Conservation (phyloP, 371 early-diverging fungal genomes). For the Mucor irregularis region DNA sequence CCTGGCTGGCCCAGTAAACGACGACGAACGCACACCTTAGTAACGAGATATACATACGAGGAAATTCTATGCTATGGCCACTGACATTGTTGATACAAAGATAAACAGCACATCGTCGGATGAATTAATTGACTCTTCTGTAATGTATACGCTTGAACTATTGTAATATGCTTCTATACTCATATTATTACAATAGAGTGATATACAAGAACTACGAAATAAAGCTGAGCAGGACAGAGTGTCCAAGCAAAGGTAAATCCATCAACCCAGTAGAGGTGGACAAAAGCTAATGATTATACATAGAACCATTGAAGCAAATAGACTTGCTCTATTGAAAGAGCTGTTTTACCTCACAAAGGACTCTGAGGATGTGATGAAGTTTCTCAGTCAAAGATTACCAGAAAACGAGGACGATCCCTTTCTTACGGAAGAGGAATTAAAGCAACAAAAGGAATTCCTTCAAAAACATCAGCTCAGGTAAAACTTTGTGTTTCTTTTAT, state of each 20-base stretch:
- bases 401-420: slow-evolving; percentile 9
- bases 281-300: not conserved
- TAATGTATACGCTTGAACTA: no score
- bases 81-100: slow-evolving; percentile 6
- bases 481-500: not conserved
- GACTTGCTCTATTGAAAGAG: slow-evolving; percentile 29
- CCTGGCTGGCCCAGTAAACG: slow-evolving; percentile 26
- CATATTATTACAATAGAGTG: slow-evolving; percentile 13
- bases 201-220: slow-evolving; percentile 27
- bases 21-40: no score
- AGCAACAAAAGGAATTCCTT: slow-evolving; percentile 27
- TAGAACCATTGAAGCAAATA: slow-evolving; percentile 25
- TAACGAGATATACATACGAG: no score
- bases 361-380: slow-evolving; percentile 16
- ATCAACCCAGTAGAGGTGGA: no score
- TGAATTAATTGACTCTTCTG: not conserved
- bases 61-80: slow-evolving; percentile 19
- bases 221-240: slow-evolving; percentile 28
- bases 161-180: no score
- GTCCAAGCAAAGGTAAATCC: slow-evolving; percentile 32
- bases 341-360: slow-evolving; percentile 30
- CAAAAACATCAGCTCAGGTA: slow-evolving; percentile 28
- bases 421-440: slow-evolving; percentile 11
- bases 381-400: slow-evolving; percentile 14
- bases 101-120: not conserved